Base-by-base conservation (phyloP, 2,329 filamentous ascomycete species). In the Beauveria sp. region DNA sequence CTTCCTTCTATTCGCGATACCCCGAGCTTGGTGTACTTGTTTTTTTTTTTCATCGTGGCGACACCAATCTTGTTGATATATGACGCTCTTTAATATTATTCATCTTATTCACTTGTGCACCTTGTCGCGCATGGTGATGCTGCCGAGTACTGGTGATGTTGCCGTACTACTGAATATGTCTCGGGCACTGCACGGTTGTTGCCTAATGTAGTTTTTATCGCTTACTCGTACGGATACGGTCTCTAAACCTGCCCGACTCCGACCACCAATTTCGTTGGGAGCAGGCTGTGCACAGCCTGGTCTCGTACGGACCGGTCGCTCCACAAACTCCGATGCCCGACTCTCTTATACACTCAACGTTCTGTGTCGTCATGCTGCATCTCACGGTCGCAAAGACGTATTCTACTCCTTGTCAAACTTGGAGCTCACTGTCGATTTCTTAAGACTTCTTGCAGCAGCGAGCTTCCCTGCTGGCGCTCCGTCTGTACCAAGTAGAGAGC, bases 1-100 rank as follows among this genome's bases (percentile, higher is more conserved):
- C 22, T 53, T 40, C 22, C 26, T 56, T 24, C 43, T 52, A 28
- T 52, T 48, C 24, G 34, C 55, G 55, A 59, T 59, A 59, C 55
- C 55, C 55, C 43, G 47, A 59, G 55, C 24, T 50, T 57, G 44
- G 44, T 57, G 55, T 51, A 59, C 24, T 52, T 58, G 8, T 40
- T 10, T 28, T 58, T 3, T 51, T 30, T 30, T 30, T 30, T 10
- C 6, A 8, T 20, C 24, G 41, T 9, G n/a, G 40, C 34, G 24
- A 14, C 20, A 9, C 3, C 22, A 18, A 18, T 46, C 28, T 44
- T 12, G 24, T 34, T 24, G 14, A 48, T 24, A 28, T 24, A 16
- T 9, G 3, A 44, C 55, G 7, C 37, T 51, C 34, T 22, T 43
- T 59, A 26, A 43, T 55, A 44, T 55, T 22, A 44, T 55, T 8